A percentile compares a stretch with the other conserved stretches of the same genome.
Evolutionary conservation across 2,329 filamentous ascomycete species (phyloP).

Genomic region (Penicillium sp.): DNA sequence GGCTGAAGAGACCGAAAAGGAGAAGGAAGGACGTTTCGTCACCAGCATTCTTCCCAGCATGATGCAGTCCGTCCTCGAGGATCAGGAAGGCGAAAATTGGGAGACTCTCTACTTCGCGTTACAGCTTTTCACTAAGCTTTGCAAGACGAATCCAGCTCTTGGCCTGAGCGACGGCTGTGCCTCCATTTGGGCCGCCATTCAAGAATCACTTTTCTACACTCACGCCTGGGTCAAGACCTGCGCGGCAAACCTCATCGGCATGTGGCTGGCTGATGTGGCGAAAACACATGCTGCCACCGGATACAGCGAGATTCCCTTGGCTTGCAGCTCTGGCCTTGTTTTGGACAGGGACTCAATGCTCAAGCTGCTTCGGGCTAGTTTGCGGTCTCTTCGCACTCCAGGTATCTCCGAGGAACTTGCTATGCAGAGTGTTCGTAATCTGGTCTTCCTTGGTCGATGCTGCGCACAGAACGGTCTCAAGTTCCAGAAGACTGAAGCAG

Average conservation of each 20-base stretch:
- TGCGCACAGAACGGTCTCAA: conserved; percentile 61
- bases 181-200: conserved; percentile 71
- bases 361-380: conserved; percentile 59
- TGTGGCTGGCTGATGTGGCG: conserved; percentile 80
- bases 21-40: conserved; percentile 70
- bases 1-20: conserved; percentile 63
- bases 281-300: conserved; percentile 60
- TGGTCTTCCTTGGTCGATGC: conserved; percentile 76
- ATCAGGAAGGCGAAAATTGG: conserved; percentile 59
- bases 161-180: conserved; percentile 64
- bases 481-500: conserved; percentile 45
- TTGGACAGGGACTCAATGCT: conserved; percentile 68
- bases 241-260: conserved; percentile 71
- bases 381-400: conserved; percentile 63
- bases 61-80: conserved; percentile 55
- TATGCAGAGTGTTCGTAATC: conserved; percentile 75
- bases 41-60: conserved; percentile 57
- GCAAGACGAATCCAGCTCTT: conserved; percentile 65
- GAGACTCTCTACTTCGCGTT: conserved; percentile 76
- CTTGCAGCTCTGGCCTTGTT: conserved; percentile 71
- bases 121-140: conserved; percentile 68
- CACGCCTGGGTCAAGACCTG: conserved; percentile 76
- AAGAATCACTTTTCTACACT: conserved; percentile 70
- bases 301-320: conserved; percentile 62
- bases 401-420: conserved; percentile 75